Evolutionary conservation across 148 eudicot species (phyloP), one percentile per base, ranked within the genome.

Genomic region (Nyssa sinensis): DNA sequence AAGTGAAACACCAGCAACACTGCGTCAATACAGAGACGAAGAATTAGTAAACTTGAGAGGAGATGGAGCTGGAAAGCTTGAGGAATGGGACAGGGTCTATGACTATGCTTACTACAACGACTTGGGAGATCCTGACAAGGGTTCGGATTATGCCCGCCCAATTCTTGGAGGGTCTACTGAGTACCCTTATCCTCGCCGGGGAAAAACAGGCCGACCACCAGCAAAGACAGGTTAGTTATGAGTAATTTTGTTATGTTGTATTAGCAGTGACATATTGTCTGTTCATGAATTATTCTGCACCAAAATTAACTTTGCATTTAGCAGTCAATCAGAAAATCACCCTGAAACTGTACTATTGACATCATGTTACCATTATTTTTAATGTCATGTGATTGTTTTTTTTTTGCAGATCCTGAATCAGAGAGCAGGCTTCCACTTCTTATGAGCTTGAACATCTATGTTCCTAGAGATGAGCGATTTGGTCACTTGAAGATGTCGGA

Each of bases 71-170:
- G 91, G 86, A 23, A 60, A 85, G 75, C 81, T 87, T 7, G 69
- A 89, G 57, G 86, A 85, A 75, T 89, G 93, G 93, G 91, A 89
- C 58, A 89, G 93, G 25, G 82, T 89, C 1, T 89, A 89, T 81
- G 93, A 89, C 80, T 89, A 89, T 64, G 82, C 57, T 39, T 35
- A 34, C 11, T 79, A 79, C 70, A 79, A 79, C 30, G 82, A 79
- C 17, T 55, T 79, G 63, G 70, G 75, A 35, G 33, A 80, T 14
- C 44, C 44, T 39, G 44, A 39, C 11, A 6, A 3, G 6, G 44
- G 44, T 39, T 6, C 44, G 7, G 8, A 39, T 1, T 39, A 39
- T 39, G 67, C 17, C 16, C 79, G 82, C 5, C 75, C 78, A 0
- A 33, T 75, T 55, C 74, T 80, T 57, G 79, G 82, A 30, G 82